Base-by-base conservation (phyloP, 1,284 basidiomycete species). In the Xanthoconium separans region DNA sequence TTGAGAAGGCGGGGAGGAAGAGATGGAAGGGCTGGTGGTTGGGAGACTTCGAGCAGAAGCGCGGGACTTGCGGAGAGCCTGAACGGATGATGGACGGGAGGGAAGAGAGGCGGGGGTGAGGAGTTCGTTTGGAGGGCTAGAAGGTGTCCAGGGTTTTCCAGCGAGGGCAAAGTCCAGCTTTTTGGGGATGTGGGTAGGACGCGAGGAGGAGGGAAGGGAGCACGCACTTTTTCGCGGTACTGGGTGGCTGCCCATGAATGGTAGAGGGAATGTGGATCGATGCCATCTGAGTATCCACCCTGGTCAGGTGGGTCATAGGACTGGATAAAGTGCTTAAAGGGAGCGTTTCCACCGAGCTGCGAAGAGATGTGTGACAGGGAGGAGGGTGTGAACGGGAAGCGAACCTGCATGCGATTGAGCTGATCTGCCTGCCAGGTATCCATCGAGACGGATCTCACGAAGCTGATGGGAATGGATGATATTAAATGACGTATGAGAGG, bases 391-490 rank as follows among this genome's bases (percentile, higher is more conserved):
- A 49, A 39, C 16, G 48, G 53, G 46, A 50, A 9, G 58, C 77
- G 48, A 43, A 92, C 91, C 83, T 90, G 85, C 92, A 98, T 96
- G 61, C 93, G 85, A 65, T 77, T 86, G 61, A 96, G 77, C 71
- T 98, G 94, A 51, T 94, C 91, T 39, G 87, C 83, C 55, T 92
- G 89, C 94, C 94, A 97, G 64, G 93, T 89, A 74, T 96, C 94
- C 94, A 97, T 97, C 53, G 93, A 95, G 63, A 93, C 84, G 46
- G 91, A 94, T 65, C 93, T 82, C 51, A 96, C 91, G 73, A 95
- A 95, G 67, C 91, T 94, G 72, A 47, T 51, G 66, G 51, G 54
- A 51, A 31, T 52, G 48, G 54, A 44, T 47, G 54, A 44, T 47
- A 62, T 58, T 16, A 15, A 34, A 18, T 20, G 44, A 18, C 7